phyloP scores from a whole-genome alignment of 1,139 yeast genomes.

The Pichia sp. region DNA sequence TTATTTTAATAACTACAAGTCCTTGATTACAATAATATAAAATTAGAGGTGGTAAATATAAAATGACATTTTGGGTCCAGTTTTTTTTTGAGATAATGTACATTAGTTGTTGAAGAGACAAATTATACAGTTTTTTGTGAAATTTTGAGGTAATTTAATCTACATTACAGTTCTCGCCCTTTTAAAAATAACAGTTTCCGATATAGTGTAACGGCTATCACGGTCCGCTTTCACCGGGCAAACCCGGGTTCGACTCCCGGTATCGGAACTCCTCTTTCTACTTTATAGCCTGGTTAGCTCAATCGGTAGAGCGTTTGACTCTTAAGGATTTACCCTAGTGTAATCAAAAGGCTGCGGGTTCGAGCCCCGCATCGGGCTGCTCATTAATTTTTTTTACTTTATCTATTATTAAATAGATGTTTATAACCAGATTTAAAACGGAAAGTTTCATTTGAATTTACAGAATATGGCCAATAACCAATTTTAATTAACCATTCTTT shows the following conservation, averaged over 20 bases:
- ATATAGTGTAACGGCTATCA: constrained; percentile 69
- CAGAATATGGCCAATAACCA: neutral
- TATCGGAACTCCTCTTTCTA: constrained; percentile 45
- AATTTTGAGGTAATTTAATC: too few relatives aligned
- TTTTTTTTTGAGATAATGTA: too few relatives aligned
- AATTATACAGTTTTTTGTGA: too few relatives aligned
- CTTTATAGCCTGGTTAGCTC: constrained; percentile 28
- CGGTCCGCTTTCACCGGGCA: constrained; percentile 73
- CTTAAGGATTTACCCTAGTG: constrained; percentile 18
- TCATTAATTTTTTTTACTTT: constrained; percentile 20
- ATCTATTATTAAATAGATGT: neutral
- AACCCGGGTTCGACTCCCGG: constrained; percentile 75
- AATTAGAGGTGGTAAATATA: too few relatives aligned
- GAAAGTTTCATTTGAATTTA: neutral
- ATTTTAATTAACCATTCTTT: neutral
- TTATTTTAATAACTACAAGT: too few relatives aligned
- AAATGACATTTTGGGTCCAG: too few relatives aligned
- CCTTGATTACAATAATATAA: too few relatives aligned
- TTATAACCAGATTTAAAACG: neutral
- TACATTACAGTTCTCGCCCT: neutral
- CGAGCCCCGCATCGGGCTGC: constrained; percentile 36
- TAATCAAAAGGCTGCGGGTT: constrained; percentile 35
- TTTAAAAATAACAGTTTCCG: constrained; percentile 32
- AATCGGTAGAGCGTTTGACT: constrained; percentile 34
- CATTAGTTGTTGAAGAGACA: too few relatives aligned